phyloP scores from a whole-genome alignment of 1,284 basidiomycete genomes.

The Hemileia vastatrix region DNA sequence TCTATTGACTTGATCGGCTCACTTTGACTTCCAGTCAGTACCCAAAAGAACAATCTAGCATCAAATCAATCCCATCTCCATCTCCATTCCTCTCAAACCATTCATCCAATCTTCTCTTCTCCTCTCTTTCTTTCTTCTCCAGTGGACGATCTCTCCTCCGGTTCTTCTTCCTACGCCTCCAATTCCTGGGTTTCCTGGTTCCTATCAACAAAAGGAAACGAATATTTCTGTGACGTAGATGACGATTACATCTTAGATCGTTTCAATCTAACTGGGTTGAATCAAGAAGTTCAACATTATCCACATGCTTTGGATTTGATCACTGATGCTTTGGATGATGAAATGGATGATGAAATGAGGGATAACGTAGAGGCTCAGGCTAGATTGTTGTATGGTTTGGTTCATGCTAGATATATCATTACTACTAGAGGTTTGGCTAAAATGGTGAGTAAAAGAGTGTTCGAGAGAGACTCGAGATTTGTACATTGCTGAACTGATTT shows the following conservation, averaged over 20 bases:
- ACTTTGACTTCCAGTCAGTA: too few relatives aligned
- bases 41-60: too few relatives aligned
- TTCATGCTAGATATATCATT: conserved; percentile 42
- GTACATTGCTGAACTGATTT: too few relatives aligned
- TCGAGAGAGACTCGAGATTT: too few relatives aligned
- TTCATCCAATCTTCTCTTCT: neutral
- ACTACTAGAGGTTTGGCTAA: conserved; percentile 41
- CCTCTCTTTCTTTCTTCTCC: neutral
- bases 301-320: conserved; percentile 42
- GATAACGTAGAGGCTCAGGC: conserved; percentile 42
- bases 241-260: conserved; percentile 44
- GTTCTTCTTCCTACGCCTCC: conserved; percentile 40
- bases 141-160: conserved; percentile 41
- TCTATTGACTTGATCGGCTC: too few relatives aligned
- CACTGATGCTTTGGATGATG: conserved; percentile 41
- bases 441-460: conserved; percentile 30
- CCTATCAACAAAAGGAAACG: conserved; percentile 43
- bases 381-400: conserved; percentile 40
- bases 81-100: too few relatives aligned
- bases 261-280: conserved; percentile 44
- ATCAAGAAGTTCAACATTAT: conserved; percentile 43
- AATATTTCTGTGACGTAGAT: conserved; percentile 45
- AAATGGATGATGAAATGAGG: conserved; percentile 35
- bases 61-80: too few relatives aligned
- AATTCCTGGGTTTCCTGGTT: conserved; percentile 44